Conservation (phyloP, 2,329 filamentous ascomycete species). For the Hymenoscyphus albidus region DNA sequence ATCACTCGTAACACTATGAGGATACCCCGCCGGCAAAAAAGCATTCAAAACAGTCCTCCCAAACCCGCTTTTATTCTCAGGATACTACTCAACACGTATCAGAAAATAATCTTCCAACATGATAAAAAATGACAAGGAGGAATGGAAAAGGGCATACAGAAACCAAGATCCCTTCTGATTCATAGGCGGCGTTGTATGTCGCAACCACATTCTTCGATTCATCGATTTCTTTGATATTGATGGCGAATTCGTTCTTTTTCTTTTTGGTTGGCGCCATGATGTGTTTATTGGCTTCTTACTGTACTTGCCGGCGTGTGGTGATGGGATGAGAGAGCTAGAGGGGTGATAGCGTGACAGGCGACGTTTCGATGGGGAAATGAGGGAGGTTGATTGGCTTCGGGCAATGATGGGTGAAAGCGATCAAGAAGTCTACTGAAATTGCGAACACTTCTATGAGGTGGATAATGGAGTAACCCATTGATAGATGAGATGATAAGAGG, state of each 20-base stretch:
- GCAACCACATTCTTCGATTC: constrained; percentile 34
- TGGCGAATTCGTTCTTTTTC: neutral
- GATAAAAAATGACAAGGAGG: neutral
- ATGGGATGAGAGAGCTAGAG: neutral
- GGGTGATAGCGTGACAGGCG: neutral
- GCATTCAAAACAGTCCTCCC: constrained; percentile 46
- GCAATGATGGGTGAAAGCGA: no score
- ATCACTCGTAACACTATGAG: constrained; percentile 66
- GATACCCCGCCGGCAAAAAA: constrained; percentile 66
- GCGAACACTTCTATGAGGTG: no score
- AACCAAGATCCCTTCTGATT: constrained; percentile 25
- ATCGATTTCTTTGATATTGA: constrained; percentile 25
- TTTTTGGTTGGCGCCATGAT: neutral
- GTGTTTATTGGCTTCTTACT: neutral
- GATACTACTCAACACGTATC: constrained; percentile 16
- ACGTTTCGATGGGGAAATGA: no score
- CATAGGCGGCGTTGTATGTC: constrained; percentile 27
- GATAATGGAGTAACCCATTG: no score
- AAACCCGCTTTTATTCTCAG: constrained; percentile 27
- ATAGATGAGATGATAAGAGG: no score
- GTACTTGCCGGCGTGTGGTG: neutral
- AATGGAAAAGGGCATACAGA: constrained; percentile 20
- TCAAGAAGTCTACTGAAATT: no score
- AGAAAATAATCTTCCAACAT: neutral
- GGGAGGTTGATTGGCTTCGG: no score